A percentile compares a stretch with the other conserved stretches of the same genome.
Evolutionary conservation across 192 early-diverging fungal species (phyloP).

Genomic region (Coemansia sp.): DNA sequence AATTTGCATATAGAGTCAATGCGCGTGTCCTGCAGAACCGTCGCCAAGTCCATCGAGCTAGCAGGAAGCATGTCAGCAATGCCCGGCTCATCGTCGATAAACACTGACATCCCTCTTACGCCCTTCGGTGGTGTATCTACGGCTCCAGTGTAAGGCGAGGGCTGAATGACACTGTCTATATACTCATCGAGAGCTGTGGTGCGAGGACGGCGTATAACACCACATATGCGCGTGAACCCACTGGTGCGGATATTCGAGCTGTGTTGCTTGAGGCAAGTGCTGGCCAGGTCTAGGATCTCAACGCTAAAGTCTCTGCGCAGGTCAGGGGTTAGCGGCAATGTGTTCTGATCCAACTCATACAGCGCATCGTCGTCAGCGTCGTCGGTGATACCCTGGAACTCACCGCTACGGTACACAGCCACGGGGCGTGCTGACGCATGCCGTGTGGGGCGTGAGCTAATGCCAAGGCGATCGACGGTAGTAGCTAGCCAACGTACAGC

Average conservation of each 20-base stretch:
- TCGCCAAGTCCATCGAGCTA: conserved; percentile 19
- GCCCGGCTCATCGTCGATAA: conserved; percentile 46
- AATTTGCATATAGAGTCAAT: conserved; percentile 30
- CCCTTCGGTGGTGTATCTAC: neutral
- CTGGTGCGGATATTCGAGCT: conserved; percentile 41
- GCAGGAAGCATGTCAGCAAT: neutral
- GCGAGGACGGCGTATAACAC: conserved; percentile 40
- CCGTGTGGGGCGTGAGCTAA: neutral
- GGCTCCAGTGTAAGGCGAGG: neutral
- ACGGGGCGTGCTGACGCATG: neutral
- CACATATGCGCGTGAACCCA: conserved; percentile 32
- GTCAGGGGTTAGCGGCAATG: conserved; percentile 35
- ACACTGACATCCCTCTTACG: conserved; percentile 23
- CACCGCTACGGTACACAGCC: conserved; percentile 40
- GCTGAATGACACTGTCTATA: conserved; percentile 15
- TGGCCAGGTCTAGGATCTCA: conserved; percentile 52
- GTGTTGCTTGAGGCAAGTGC: conserved; percentile 52
- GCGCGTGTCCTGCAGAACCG: conserved; percentile 33
- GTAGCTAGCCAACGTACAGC: conserved; percentile 36
- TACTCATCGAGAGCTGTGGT: conserved; percentile 52
- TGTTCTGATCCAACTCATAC: conserved; percentile 28
- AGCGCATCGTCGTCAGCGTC: conserved; percentile 25
- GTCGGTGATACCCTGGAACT: conserved; percentile 32
- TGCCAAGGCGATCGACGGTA: conserved; percentile 32
- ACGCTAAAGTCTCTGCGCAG: conserved; percentile 48